Base-by-base conservation (phyloP, 2,329 filamentous ascomycete species). In the Pseudopyrenochaeta lycopersici region DNA sequence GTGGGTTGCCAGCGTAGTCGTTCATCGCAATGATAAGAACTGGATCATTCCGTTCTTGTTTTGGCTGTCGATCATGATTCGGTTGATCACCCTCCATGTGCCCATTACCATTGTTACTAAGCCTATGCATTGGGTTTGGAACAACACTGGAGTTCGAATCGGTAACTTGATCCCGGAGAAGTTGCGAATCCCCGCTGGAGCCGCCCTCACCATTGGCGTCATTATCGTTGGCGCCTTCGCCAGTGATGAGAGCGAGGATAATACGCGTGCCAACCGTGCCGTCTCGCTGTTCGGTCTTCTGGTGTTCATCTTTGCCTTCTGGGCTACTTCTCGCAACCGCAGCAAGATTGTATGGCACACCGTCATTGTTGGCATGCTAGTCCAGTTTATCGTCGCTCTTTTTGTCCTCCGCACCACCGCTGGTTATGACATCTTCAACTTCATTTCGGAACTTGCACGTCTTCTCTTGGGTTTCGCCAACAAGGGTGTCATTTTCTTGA, bases 381-480 rank as follows among this genome's bases (percentile, higher is more conserved):
- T 88, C 10, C 93, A 97, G 76, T 97, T 93, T 77, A 82, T 97
- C 70, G 84, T 97, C 60, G 92, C 91, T 3, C 82, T 97, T 11
- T 97, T 97, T 67, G 93, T 97, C 42, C 82, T 97, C 63, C 86
- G 92, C 42, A 95, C 92, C 2, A 77, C 83, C 33, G 90, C 86
- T 33, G 93, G 92, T 53, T 96, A 76, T 78, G 90, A 96, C 77
- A 96, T 97, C 72, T 97, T 97, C 85, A 87, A 86, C 75, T 97
- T 96, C 79, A 85, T 97, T 66, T 92, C 91, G 3, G 81, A 81
- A 47, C 84, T 94, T 9, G 91, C 92, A 1, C 85, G 86, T 23
- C 82, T 86, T 57, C 81, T 97, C 23, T 84, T 97, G 4, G 85
- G 88, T 21, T 97, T 92, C 66, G 90, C 93, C 20, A 79, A 81